Evolutionary conservation across 805 yeast species (phyloP).

Genomic region (Cyberlindnera mycetangii): DNA sequence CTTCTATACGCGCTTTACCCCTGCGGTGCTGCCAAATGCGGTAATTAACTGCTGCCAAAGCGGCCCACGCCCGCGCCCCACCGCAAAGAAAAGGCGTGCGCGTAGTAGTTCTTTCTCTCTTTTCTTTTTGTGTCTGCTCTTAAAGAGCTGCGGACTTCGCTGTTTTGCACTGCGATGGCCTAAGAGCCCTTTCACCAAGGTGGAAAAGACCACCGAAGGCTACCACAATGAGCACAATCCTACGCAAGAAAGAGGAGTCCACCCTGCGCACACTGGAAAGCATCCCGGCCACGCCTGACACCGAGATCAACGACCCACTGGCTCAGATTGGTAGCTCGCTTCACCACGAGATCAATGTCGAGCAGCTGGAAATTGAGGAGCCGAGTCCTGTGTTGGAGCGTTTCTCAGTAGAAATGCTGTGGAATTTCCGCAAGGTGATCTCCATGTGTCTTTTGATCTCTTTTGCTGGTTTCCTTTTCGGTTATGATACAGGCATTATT

Average conservation of each 20-base stretch:
- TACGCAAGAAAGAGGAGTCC: conserved; percentile 3
- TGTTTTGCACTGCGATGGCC: background rate
- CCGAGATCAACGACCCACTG: background rate
- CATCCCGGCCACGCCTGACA: background rate
- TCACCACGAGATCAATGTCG: background rate
- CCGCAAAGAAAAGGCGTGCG: no score
- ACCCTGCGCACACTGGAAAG: background rate
- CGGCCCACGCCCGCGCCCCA: background rate
- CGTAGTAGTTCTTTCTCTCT: no score
- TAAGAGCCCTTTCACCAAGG: background rate
- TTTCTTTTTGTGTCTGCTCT: background rate
- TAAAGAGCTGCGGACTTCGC: background rate
- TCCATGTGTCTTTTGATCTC: conserved; percentile 48
- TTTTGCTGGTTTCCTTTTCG: conserved; percentile 70
- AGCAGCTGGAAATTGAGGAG: background rate
- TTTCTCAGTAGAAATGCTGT: background rate
- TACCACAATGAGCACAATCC: background rate
- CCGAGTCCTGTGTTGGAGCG: background rate
- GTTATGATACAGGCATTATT: conserved; percentile 75
- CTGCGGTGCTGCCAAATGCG: background rate
- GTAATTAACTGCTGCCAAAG: background rate
- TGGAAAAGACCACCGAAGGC: background rate
- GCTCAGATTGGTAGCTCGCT: background rate
- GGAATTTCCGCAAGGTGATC: conserved; percentile 17
- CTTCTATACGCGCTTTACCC: background rate